Base-by-base conservation (phyloP, 345 rosid genomes). In the Dipteronia sinensis region DNA sequence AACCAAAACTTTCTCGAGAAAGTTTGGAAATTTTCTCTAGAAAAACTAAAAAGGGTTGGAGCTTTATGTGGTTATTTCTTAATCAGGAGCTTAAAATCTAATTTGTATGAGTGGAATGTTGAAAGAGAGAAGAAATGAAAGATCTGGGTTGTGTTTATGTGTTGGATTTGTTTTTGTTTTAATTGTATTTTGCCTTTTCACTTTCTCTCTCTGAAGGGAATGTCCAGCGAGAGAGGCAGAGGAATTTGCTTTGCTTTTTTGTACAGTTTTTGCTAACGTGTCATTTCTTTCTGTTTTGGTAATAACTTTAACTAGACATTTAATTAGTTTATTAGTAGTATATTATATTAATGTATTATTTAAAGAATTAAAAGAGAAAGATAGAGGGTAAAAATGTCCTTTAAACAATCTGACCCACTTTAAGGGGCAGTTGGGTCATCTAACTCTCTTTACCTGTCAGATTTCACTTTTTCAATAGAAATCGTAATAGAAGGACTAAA, bases 141-240 rank as follows among this genome's bases (percentile, higher is more conserved):
- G 84, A 81, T 72, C 55, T 78, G 75, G 67, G 80, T 67, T 76
- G 56, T 65, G 76, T 22, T 61, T 77, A 27, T 31, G 73, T 40
- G 58, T 56, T 69, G 19, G n/a, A 34, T 10, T 56, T 29, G 7
- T 58, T 8, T 25, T 42, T n/a, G n/a, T n/a, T n/a, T n/a, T n/a
- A n/a, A n/a, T n/a, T n/a, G n/a, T n/a, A n/a, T n/a, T 29, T 53
- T 80, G 38, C 65, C 78, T 61, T 73, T 65, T 73, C 65, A 9
- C 73, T 77, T 46, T 78, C 47, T 73, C 70, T 73, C 66, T 29
- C 47, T 65, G 51, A 73, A 67, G 75, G 44, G n/a, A n/a, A n/a
- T n/a, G 38, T 74, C 77, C 78, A 81, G 75, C 84, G 25, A 42
- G 46, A 42, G 46, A 42, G 46, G 11, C 46, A 42, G 46, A n/a